These are phyloP conservation scores for Peziza echinospora DNA, from an alignment of 495 filamentous ascomycete genomes.

Conservation along the genomic window DNA sequence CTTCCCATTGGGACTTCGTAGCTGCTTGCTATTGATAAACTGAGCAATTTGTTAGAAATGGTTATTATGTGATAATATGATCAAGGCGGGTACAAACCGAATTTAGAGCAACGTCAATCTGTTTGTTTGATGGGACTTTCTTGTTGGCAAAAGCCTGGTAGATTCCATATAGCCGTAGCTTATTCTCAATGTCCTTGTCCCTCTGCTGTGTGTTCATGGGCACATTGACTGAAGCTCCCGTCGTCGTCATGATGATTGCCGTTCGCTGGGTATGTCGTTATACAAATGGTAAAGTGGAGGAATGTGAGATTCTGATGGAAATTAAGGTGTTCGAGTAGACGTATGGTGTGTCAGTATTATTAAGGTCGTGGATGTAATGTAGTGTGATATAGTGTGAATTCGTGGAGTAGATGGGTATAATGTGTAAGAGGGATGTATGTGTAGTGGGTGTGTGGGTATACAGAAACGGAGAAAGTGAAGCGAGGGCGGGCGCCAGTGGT, in stretches of 20 bases:
- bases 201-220: constrained; percentile 20
- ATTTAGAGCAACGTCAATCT: constrained; percentile 88
- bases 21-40: constrained; percentile 27
- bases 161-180: constrained; percentile 91
- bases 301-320: not conserved
- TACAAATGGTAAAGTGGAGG: not conserved
- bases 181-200: constrained; percentile 57
- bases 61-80: constrained; percentile 24
- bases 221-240: constrained; percentile 23
- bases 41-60: not conserved
- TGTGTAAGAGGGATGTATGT: too few species aligned
- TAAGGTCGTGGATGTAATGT: too few species aligned
- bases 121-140: constrained; percentile 87
- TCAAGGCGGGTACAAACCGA: constrained; percentile 34
- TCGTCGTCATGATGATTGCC: constrained; percentile 10
- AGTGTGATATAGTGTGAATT: too few species aligned
- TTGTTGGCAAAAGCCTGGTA: constrained; percentile 57
- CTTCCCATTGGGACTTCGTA: constrained; percentile 42
- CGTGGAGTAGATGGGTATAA: too few species aligned
- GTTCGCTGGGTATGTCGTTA: too few species aligned
- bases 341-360: too few species aligned
- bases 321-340: too few species aligned
- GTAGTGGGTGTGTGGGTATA: too few species aligned
- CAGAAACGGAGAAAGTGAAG: too few species aligned
- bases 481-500: too few species aligned